Base-by-base conservation (phyloP, 73 alveolate species). In the Stentor coeruleus region DNA sequence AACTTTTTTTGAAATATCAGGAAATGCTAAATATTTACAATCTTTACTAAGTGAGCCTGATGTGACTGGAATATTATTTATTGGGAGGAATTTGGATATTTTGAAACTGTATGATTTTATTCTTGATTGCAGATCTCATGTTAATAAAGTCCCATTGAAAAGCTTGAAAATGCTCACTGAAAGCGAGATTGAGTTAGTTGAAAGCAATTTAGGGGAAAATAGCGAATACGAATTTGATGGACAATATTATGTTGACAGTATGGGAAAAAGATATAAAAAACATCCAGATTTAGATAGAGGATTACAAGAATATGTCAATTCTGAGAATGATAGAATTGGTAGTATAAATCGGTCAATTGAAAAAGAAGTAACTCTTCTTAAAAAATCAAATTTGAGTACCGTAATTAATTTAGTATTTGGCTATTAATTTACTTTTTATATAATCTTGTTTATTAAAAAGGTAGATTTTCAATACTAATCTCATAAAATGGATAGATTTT, bases 191-290 rank as follows among this genome's bases (percentile, higher is more conserved):
- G 88, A 77, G 37, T 74, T 20, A 74, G 85, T 88, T 31, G 59
- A 85, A 38, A 90, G 85, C 3, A 85, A 85, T 41, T 77, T 80
- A 40, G 58, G 73, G 36, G 26, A 88, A 33, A 87, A 89, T 30
- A 80, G 42, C 14, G 90, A 83, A 14, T 80, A 85, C 83, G 81
- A 36, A 83, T 86, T 38, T 49, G 89, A 88, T 40, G 94, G 94
- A 3, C 59, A 41, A 42, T 74, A 75, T 2, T 88, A 88, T 55
- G 58, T 88, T 2, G 81, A 88, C 77, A 28, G 59, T 58, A 87
- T 85, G 35, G 91, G 91, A 3, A 75, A 35, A 11, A 35, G 85
- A 66, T 74, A 11, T 3, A 35, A n/a, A 3, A 82, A 31, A 3
- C 94, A 88, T 74, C 94, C 94, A 0, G 74, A 76, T 49, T 38